These are phyloP conservation scores for Acer yangbiense DNA, from an alignment of 345 rosid species.

Conservation along the genomic window DNA sequence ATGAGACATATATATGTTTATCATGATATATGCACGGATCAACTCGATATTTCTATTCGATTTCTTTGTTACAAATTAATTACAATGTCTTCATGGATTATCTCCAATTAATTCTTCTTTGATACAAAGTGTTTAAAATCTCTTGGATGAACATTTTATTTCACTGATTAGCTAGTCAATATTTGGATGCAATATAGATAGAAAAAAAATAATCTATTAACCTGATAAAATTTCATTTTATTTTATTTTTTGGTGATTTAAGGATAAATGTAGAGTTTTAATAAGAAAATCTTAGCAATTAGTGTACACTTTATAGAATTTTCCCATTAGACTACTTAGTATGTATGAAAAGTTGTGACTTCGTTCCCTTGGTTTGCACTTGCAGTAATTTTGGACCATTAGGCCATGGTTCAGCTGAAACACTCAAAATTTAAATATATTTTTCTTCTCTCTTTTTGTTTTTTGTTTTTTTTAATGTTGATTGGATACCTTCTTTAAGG, in stretches of 20 bases:
- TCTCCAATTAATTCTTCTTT: background rate
- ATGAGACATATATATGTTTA: constrained; percentile 10
- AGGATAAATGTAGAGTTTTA: constrained; percentile 11
- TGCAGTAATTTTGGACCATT: constrained; percentile 1
- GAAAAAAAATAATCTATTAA: too few species aligned
- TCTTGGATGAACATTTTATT: too few species aligned
- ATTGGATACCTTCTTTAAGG: background rate
- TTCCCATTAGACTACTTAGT: background rate
- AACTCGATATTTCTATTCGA: constrained; percentile 10
- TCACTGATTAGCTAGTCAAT: too few species aligned
- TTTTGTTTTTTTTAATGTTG: background rate
- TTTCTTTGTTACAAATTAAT: background rate
- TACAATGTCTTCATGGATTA: background rate
- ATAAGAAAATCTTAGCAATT: constrained; percentile 12
- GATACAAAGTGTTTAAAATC: background rate
- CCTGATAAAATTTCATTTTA: too few species aligned
- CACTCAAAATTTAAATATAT: constrained; percentile 4
- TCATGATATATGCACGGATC: constrained; percentile 18
- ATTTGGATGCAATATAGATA: too few species aligned
- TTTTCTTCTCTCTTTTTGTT: too few species aligned
- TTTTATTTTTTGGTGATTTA: too few species aligned
- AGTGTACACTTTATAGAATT: constrained; percentile 1
- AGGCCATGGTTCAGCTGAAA: background rate
- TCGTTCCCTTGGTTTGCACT: constrained; percentile 11
- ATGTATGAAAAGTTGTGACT: constrained; percentile 25